Evolutionary conservation across 2,329 filamentous ascomycete species (phyloP).

Genomic region (Beauveria varroae): DNA sequence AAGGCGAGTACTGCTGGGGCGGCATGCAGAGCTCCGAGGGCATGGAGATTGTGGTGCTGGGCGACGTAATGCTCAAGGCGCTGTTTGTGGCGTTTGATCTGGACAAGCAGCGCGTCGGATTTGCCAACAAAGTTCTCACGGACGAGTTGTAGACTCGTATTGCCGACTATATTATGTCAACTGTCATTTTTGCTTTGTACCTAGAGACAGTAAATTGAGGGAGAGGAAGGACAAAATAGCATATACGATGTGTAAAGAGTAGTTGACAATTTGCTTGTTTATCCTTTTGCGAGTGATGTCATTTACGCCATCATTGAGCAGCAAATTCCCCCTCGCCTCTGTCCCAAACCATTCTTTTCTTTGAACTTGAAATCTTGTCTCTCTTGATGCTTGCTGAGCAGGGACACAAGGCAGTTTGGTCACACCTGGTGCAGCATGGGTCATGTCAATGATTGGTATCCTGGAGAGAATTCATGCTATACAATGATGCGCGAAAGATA

Average conservation of each 20-base stretch:
- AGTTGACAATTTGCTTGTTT: not conserved
- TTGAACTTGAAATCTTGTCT: not conserved
- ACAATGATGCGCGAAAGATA: conserved; percentile 4
- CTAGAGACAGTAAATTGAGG: not conserved
- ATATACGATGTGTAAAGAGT: not conserved
- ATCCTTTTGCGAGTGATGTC: not conserved
- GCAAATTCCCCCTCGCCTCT: not conserved
- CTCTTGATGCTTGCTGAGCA: no score
- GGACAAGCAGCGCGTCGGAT: conserved; percentile 30
- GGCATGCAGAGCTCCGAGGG: conserved; percentile 57
- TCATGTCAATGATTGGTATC: conserved; percentile 9
- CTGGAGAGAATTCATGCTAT: conserved; percentile 9
- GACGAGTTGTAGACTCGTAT: conserved; percentile 12
- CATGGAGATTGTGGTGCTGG: conserved; percentile 56
- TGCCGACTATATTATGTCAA: not conserved
- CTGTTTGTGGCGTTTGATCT: conserved; percentile 67
- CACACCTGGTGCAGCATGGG: not conserved
- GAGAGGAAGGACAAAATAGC: not conserved
- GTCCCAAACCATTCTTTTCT: not conserved
- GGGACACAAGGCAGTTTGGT: not conserved
- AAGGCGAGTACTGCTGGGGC: conserved; percentile 58
- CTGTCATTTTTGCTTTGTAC: conserved; percentile 6
- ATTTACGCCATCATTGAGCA: not conserved
- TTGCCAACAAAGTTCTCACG: conserved; percentile 36
- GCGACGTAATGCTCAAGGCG: conserved; percentile 73